phyloP scores from a whole-genome alignment of 192 early-diverging fungal genomes.

The Mortierella antarctica region DNA sequence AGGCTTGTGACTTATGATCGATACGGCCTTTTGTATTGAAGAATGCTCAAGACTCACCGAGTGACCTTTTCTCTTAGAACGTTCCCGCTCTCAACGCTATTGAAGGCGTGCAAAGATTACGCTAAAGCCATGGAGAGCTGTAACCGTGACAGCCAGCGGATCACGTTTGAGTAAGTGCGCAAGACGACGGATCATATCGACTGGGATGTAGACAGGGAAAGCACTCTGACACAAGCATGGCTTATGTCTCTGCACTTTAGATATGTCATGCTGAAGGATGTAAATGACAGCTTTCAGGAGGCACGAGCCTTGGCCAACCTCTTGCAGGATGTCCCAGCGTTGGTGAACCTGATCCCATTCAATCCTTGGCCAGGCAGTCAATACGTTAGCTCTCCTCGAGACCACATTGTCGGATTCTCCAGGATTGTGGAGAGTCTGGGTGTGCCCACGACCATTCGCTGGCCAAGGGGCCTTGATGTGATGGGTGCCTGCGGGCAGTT shows the following conservation, averaged over 20 bases:
- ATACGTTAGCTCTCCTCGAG: constrained; percentile 68
- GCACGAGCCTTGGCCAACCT: constrained; percentile 75
- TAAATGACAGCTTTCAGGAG: constrained; percentile 82
- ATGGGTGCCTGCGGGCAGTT: constrained; percentile 86
- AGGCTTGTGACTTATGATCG: not conserved
- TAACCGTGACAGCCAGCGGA: constrained; percentile 65
- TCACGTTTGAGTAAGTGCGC: constrained; percentile 85
- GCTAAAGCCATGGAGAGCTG: constrained; percentile 60
- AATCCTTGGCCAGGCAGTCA: constrained; percentile 87
- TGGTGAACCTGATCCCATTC: constrained; percentile 87
- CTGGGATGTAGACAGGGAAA: not conserved
- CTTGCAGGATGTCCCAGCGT: constrained; percentile 72
- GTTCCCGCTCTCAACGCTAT: constrained; percentile 76
- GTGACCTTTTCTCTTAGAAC: constrained; percentile 44
- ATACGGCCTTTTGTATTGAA: not conserved
- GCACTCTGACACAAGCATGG: not conserved
- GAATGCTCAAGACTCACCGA: not conserved
- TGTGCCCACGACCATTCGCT: constrained; percentile 69
- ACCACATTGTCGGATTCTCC: constrained; percentile 69
- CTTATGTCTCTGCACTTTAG: constrained; percentile 13
- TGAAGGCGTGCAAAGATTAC: constrained; percentile 78
- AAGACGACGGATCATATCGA: not conserved
- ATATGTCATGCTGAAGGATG: constrained; percentile 87
- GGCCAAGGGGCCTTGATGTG: constrained; percentile 78
- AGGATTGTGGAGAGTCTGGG: constrained; percentile 57